Evolutionary conservation across 129 eudicot genomes (phyloP).

Genomic region (Mikania micrantha): DNA sequence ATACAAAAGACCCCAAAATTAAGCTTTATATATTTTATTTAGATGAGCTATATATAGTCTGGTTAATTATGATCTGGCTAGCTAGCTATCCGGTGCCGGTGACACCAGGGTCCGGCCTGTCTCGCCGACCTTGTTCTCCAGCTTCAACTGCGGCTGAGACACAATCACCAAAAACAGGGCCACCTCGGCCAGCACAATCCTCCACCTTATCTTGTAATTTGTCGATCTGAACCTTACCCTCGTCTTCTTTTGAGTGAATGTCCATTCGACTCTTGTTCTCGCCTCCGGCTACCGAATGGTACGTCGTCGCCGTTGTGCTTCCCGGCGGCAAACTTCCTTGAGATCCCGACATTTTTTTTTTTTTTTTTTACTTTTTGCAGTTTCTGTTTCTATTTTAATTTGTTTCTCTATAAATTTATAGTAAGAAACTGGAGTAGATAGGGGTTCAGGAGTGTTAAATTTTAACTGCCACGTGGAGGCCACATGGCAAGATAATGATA

Average conservation of each 20-base stretch:
- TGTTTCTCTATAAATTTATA: conserved; percentile 12
- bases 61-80: too few species aligned
- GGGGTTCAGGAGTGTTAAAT: not conserved
- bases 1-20: too few species aligned
- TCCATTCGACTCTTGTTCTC: conserved; percentile 54
- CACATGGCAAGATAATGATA: not conserved
- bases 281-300: conserved; percentile 56
- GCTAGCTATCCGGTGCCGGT: conserved; percentile 86
- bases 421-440: not conserved
- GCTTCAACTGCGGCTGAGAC: conserved; percentile 38
- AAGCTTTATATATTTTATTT: too few species aligned
- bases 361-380: not conserved
- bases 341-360: conserved; percentile 74
- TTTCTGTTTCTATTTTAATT: not conserved
- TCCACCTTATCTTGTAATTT: conserved; percentile 71
- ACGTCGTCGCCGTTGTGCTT: conserved; percentile 63
- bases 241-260: conserved; percentile 48
- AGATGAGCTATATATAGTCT: too few species aligned
- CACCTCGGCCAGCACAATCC: conserved; percentile 81
- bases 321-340: conserved; percentile 86
- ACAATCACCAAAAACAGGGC: conserved; percentile 64
- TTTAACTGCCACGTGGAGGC: not conserved
- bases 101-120: conserved; percentile 72
- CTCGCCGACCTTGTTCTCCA: conserved; percentile 38
- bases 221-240: conserved; percentile 59